Conservation (phyloP, 768 basidiomycete genomes). For the Coprinopsis strossmayeri region DNA sequence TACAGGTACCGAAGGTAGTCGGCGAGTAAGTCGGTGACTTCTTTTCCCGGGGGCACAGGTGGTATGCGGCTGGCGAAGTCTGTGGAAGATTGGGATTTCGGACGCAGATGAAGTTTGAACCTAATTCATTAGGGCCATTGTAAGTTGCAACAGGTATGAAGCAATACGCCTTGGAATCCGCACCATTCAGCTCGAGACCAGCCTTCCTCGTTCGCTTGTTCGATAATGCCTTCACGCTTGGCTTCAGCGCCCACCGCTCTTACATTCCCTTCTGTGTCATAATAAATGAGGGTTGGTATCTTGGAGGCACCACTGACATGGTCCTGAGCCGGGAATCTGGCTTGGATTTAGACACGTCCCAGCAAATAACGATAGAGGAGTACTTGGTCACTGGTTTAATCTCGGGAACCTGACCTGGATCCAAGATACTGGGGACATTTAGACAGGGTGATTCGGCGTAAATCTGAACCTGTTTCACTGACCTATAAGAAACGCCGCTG, state of each 20-base stretch:
- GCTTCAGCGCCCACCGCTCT: slow-evolving; percentile 40
- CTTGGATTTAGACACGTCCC: not conserved
- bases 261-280: slow-evolving; percentile 29
- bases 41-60: slow-evolving; percentile 26
- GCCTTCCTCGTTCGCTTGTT: slow-evolving; percentile 32
- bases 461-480: too few relatives aligned
- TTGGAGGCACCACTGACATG: slow-evolving; percentile 35
- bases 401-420: slow-evolving; percentile 22
- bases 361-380: not conserved
- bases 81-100: slow-evolving; percentile 1
- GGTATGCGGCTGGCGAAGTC: slow-evolving; percentile 7
- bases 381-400: slow-evolving; percentile 1
- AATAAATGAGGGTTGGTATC: slow-evolving; percentile 41
- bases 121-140: slow-evolving; percentile 7
- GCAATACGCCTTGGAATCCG: not conserved
- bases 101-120: slow-evolving; percentile 22
- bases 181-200: slow-evolving; percentile 44
- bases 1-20: slow-evolving; percentile 38
- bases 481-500: not conserved
- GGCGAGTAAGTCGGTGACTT: slow-evolving; percentile 26
- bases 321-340: slow-evolving; percentile 18
- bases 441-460: too few relatives aligned
- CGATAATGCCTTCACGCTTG: slow-evolving; percentile 25
- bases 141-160: too few relatives aligned
- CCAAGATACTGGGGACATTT: too few relatives aligned